Percentiles rank a stretch among this genome's conserved stretches.
phyloP scores from a whole-genome alignment of 2,329 filamentous ascomycete species.

The Epichloe hybrida region DNA sequence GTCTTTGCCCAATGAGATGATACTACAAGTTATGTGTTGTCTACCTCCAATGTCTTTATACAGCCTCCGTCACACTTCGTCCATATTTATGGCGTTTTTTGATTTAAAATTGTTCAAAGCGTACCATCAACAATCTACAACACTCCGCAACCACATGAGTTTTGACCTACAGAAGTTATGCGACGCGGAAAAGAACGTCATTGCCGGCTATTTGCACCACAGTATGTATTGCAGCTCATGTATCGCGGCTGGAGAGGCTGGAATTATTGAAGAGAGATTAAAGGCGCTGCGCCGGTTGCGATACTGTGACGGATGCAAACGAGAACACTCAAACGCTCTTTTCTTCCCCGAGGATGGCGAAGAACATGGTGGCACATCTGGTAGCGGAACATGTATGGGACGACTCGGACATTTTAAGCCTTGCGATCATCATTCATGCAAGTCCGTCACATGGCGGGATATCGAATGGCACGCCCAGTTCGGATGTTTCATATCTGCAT shows the following conservation, averaged over 20 bases:
- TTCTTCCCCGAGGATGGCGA: background rate
- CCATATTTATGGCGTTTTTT: background rate
- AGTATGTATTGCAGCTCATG: background rate
- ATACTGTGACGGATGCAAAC: background rate
- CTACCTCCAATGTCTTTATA: background rate
- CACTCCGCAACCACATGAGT: background rate
- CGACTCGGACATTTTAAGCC: background rate
- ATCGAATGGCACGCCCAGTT: fast-evolving
- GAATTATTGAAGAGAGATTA: background rate
- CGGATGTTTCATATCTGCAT: background rate
- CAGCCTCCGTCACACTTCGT: background rate
- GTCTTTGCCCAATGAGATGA: background rate
- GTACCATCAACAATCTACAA: background rate
- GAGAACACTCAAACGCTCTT: background rate
- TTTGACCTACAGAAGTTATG: background rate
- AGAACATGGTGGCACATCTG: background rate
- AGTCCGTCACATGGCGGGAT: background rate
- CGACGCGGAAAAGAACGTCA: background rate
- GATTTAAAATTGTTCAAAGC: background rate
- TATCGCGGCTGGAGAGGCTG: background rate
- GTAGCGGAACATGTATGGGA: background rate
- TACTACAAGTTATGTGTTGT: background rate
- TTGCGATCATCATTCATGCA: conserved; percentile 1
- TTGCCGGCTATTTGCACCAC: background rate
- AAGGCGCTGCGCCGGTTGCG: background rate